These are phyloP conservation scores for Toxicodendron radicans DNA, from an alignment of 345 rosid genomes.

Conservation along the genomic window DNA sequence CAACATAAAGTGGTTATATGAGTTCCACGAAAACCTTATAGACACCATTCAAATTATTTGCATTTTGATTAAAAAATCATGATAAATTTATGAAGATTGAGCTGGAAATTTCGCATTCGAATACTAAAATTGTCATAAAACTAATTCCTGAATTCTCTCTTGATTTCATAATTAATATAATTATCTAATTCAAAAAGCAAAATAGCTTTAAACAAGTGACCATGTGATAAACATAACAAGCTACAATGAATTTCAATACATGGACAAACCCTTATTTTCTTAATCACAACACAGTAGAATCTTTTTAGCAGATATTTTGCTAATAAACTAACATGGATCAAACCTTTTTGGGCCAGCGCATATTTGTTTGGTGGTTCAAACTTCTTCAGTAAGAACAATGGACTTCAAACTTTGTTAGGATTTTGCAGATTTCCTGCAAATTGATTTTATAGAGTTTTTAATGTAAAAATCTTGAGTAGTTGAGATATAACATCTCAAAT, in stretches of 20 bases:
- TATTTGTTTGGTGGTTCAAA: slow-evolving; percentile 13
- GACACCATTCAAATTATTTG: neutral
- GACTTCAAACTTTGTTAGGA: slow-evolving; percentile 2
- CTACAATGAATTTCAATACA: neutral
- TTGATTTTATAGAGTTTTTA: slow-evolving; percentile 10
- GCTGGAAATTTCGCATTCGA: neutral
- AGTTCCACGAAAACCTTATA: slow-evolving; percentile 13
- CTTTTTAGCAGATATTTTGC: slow-evolving; percentile 6
- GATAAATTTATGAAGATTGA: neutral
- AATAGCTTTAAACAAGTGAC: too few relatives aligned
- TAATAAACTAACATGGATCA: slow-evolving; percentile 8
- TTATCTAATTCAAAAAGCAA: too few relatives aligned
- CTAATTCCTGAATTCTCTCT: too few relatives aligned
- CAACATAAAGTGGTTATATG: slow-evolving; percentile 2
- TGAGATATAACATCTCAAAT: slow-evolving; percentile 10
- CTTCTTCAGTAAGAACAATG: slow-evolving; percentile 3
- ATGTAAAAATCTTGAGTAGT: slow-evolving; percentile 11
- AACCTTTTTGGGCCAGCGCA: neutral
- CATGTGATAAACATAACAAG: neutral
- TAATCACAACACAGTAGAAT: neutral
- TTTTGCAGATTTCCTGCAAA: slow-evolving; percentile 14
- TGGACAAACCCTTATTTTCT: neutral
- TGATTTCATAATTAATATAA: too few relatives aligned
- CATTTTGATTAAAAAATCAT: too few relatives aligned
- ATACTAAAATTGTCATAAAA: too few relatives aligned